Conservation (phyloP, 75 land plant genomes). For the Sequoia sempervirens region DNA sequence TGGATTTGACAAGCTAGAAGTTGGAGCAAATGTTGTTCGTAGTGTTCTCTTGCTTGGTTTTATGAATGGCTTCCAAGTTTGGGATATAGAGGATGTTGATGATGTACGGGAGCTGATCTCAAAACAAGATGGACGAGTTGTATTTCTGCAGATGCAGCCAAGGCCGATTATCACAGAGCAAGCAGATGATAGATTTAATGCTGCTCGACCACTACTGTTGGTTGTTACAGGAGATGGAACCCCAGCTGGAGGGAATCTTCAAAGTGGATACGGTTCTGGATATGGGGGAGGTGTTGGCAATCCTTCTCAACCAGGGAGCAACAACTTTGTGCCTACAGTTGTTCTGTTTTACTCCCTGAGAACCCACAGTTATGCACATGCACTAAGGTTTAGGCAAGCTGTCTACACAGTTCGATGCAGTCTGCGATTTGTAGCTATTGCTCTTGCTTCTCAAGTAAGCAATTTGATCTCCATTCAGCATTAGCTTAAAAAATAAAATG, state of each 20-base stretch:
- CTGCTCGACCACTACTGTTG: conserved; percentile 58
- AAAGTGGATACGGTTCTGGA: conserved; percentile 27
- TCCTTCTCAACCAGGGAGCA: conserved; percentile 22
- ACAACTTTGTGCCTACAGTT: conserved; percentile 48
- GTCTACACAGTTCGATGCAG: conserved; percentile 82
- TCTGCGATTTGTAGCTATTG: conserved; percentile 72
- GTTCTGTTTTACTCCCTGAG: conserved; percentile 76
- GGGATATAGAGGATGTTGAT: conserved; percentile 85
- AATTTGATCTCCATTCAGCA: conserved; percentile 2
- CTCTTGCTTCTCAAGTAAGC: conserved; percentile 65
- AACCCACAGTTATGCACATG: conserved; percentile 69
- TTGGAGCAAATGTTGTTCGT: conserved; percentile 35
- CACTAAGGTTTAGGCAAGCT: conserved; percentile 65
- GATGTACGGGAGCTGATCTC: conserved; percentile 72
- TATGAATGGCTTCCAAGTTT: conserved; percentile 84
- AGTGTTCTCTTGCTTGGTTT: conserved; percentile 71
- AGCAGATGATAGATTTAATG: conserved; percentile 45
- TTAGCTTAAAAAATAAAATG: background rate
- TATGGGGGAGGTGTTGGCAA: conserved; percentile 31
- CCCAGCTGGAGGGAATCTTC: conserved; percentile 17
- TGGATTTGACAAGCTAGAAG: conserved; percentile 83
- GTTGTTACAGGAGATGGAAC: conserved; percentile 49
- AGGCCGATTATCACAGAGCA: conserved; percentile 33
- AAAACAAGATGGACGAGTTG: conserved; percentile 83
- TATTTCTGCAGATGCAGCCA: conserved; percentile 73